phyloP scores from a whole-genome alignment of 2,329 filamentous ascomycete species.

The Cephalotrichum gorgonifer region DNA sequence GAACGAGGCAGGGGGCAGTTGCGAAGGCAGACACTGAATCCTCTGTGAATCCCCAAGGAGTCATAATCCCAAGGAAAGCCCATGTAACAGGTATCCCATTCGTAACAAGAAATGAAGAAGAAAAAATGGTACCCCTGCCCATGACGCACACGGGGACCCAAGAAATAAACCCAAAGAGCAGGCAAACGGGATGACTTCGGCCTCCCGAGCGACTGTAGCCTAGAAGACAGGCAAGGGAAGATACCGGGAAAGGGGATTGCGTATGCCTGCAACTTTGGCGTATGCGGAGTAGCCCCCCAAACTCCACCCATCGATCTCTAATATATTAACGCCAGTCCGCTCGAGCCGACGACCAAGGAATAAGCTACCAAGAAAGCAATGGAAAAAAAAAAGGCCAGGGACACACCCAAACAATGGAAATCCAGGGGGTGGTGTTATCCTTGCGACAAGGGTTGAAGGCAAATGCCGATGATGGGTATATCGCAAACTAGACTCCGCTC shows the following conservation, averaged over 20 bases:
- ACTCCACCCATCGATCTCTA: background rate
- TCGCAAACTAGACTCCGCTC: background rate
- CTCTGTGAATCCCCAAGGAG: background rate
- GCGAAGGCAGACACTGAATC: background rate
- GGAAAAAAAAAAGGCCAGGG: background rate
- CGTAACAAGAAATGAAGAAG: conserved; percentile 1
- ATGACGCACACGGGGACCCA: background rate
- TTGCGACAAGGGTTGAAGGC: background rate
- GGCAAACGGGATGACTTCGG: background rate
- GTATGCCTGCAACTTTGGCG: background rate
- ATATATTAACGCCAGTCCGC: background rate
- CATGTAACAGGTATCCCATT: conserved; percentile 1
- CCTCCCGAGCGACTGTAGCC: background rate
- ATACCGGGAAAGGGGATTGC: background rate
- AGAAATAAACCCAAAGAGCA: background rate
- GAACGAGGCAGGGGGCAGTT: background rate
- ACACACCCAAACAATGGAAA: background rate
- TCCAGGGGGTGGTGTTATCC: background rate
- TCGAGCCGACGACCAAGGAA: background rate
- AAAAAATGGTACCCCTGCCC: background rate
- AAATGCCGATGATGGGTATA: background rate
- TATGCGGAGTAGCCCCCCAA: background rate
- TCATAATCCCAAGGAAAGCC: background rate
- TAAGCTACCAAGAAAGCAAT: background rate
- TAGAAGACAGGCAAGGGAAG: background rate